Conservation (phyloP, 805 yeast genomes). For the Ogataea philodendri region DNA sequence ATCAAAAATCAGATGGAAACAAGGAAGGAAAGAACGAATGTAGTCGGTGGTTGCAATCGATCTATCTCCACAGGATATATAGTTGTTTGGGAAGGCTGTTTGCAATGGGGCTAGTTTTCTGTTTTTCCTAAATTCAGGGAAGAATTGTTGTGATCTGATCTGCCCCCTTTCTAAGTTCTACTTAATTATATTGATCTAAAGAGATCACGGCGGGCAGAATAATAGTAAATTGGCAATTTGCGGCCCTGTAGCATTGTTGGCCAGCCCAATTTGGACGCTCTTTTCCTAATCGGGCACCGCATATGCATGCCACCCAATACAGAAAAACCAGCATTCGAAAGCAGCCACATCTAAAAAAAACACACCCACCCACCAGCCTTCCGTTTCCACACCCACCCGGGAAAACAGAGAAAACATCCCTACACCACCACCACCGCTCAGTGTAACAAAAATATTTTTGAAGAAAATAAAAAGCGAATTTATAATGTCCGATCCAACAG, state of each 20-base stretch:
- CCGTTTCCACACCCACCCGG: too few species aligned
- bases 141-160: slow-evolving; percentile 20
- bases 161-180: slow-evolving; percentile 13
- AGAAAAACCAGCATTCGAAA: slow-evolving; percentile 15
- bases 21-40: slow-evolving; percentile 2
- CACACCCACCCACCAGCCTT: too few species aligned
- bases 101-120: slow-evolving; percentile 20
- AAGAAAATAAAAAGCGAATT: slow-evolving; percentile 1
- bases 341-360: slow-evolving; percentile 4
- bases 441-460: slow-evolving; percentile 1
- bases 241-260: slow-evolving; percentile 6
- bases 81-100: slow-evolving; percentile 10
- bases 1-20: too few species aligned
- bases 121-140: slow-evolving; percentile 22
- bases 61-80: slow-evolving; percentile 7
- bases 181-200: slow-evolving; percentile 18
- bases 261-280: slow-evolving; percentile 6
- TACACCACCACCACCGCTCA: slow-evolving; percentile 2
- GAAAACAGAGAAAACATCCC: too few species aligned
- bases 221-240: slow-evolving; percentile 5
- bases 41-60: slow-evolving; percentile 3
- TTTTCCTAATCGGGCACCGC: slow-evolving; percentile 5
- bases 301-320: slow-evolving; percentile 16
- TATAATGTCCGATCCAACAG: slow-evolving; percentile 21
- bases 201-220: slow-evolving; percentile 12